Evolutionary conservation across 345 rosid species (phyloP).

Genomic region (Kandelia obovata): DNA sequence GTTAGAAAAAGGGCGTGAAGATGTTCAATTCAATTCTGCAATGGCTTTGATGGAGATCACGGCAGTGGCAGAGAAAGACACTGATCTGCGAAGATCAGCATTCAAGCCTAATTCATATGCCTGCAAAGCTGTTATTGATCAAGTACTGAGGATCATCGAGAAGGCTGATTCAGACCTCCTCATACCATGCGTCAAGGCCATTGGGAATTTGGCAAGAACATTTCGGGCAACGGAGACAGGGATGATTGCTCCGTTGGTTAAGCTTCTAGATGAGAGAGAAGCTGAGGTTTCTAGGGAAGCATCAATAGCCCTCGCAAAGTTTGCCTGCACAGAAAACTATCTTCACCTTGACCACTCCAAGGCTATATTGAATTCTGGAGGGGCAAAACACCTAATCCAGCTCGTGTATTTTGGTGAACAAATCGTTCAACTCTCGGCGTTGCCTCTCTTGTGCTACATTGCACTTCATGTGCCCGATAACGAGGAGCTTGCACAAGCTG

Average conservation of each 20-base stretch:
- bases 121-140: constrained; percentile 78
- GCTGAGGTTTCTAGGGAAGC: constrained; percentile 65
- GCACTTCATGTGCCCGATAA: constrained; percentile 82
- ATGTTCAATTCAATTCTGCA: constrained; percentile 66
- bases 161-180: constrained; percentile 63
- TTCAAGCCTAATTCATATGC: constrained; percentile 90
- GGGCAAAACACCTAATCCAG: constrained; percentile 73
- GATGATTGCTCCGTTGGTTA: constrained; percentile 69
- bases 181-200: constrained; percentile 68
- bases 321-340: constrained; percentile 69
- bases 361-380: constrained; percentile 75
- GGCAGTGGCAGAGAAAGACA: constrained; percentile 69
- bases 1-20: constrained; percentile 70
- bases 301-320: constrained; percentile 65
- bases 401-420: constrained; percentile 76
- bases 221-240: constrained; percentile 84
- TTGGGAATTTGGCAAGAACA: constrained; percentile 84
- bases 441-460: constrained; percentile 62
- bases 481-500: constrained; percentile 70
- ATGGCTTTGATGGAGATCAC: constrained; percentile 98
- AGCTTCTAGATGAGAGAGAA: constrained; percentile 75
- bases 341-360: constrained; percentile 72
- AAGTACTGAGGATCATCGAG: constrained; percentile 60
- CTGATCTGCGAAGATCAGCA: constrained; percentile 81
- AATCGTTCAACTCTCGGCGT: constrained; percentile 52